These are phyloP conservation scores for Trichoderma asperellum DNA, from an alignment of 2,329 filamentous ascomycete genomes.

Conservation along the genomic window DNA sequence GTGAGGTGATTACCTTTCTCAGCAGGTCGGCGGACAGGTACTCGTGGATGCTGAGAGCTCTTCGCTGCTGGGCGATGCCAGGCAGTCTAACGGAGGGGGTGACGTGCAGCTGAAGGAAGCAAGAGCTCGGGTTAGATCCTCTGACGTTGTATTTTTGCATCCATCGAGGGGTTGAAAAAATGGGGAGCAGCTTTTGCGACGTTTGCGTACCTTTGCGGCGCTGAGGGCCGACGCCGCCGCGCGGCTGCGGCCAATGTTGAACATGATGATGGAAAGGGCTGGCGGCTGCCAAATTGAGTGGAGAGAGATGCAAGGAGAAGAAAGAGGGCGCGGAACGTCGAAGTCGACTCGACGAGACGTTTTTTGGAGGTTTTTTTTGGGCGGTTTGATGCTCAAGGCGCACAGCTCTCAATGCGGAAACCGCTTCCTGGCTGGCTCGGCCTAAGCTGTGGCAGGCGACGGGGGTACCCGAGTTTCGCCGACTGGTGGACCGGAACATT, in stretches of 20 bases:
- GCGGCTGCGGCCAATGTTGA: constrained; percentile 82
- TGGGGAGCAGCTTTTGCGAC: constrained; percentile 27
- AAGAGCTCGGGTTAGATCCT: constrained; percentile 20
- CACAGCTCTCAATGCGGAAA: constrained; percentile 33
- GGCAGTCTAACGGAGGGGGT: constrained; percentile 60
- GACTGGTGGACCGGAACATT: constrained; percentile 25
- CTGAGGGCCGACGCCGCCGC: constrained; percentile 79
- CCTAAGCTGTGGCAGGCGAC: constrained; percentile 9
- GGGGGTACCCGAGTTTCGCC: constrained; percentile 33
- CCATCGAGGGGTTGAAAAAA: constrained; percentile 26
- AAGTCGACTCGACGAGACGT: neutral
- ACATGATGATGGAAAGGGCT: constrained; percentile 63
- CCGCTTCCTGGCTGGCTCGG: constrained; percentile 27
- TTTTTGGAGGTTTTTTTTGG: constrained; percentile 15
- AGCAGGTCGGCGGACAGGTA: constrained; percentile 94
- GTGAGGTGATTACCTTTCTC: constrained; percentile 59
- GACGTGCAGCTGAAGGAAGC: constrained; percentile 37
- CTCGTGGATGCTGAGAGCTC: constrained; percentile 96
- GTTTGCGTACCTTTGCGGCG: constrained; percentile 69
- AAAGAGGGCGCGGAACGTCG: constrained; percentile 25
- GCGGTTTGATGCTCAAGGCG: constrained; percentile 28
- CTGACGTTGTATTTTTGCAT: constrained; percentile 16
- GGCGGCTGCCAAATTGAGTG: constrained; percentile 30
- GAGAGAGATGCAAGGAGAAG: constrained; percentile 30
- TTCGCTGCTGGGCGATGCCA: constrained; percentile 75